These are phyloP conservation scores for Microbotryum silenes-acaulis DNA, from an alignment of 1,284 basidiomycete genomes.

Conservation along the genomic window DNA sequence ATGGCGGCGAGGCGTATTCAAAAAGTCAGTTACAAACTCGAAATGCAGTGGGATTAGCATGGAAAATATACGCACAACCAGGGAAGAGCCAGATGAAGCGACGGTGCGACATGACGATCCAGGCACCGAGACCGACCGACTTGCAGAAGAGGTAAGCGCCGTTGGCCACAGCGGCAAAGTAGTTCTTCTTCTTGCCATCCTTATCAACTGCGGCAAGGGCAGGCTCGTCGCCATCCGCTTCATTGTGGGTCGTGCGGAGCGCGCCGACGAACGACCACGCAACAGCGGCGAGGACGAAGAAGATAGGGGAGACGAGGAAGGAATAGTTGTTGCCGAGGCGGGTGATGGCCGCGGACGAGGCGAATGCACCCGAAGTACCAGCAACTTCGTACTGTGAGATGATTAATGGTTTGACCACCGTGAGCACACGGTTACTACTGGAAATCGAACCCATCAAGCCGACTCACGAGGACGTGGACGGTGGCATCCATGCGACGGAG, in stretches of 20 bases:
- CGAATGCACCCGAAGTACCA: slow-evolving; percentile 42
- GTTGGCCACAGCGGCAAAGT: slow-evolving; percentile 32
- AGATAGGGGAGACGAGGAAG: slow-evolving; percentile 34
- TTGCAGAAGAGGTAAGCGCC: slow-evolving; percentile 35
- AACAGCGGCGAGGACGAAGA: slow-evolving; percentile 26
- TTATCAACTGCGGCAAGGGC: slow-evolving; percentile 16
- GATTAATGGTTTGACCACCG: no score
- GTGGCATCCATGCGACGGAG: slow-evolving; percentile 42
- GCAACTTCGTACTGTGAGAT: slow-evolving; percentile 38
- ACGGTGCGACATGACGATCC: slow-evolving; percentile 37
- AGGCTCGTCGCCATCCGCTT: slow-evolving; percentile 6
- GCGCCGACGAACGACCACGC: slow-evolving; percentile 36
- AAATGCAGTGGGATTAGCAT: neutral
- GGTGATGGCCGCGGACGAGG: slow-evolving; percentile 40
- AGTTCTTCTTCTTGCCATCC: slow-evolving; percentile 14
- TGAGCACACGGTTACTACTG: slow-evolving; percentile 3
- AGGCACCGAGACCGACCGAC: slow-evolving; percentile 38
- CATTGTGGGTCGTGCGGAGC: slow-evolving; percentile 13
- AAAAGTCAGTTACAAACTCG: neutral
- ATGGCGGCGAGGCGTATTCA: neutral
- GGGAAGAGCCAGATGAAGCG: slow-evolving; percentile 41
- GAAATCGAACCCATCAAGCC: neutral
- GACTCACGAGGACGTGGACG: slow-evolving; percentile 36
- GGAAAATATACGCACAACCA: slow-evolving; percentile 6
- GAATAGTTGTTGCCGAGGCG: slow-evolving; percentile 42